A percentile compares a stretch with the other conserved stretches of the same genome.
Conservation (phyloP, 108 stramenopile species). For the Nitzschia sp. region DNA sequence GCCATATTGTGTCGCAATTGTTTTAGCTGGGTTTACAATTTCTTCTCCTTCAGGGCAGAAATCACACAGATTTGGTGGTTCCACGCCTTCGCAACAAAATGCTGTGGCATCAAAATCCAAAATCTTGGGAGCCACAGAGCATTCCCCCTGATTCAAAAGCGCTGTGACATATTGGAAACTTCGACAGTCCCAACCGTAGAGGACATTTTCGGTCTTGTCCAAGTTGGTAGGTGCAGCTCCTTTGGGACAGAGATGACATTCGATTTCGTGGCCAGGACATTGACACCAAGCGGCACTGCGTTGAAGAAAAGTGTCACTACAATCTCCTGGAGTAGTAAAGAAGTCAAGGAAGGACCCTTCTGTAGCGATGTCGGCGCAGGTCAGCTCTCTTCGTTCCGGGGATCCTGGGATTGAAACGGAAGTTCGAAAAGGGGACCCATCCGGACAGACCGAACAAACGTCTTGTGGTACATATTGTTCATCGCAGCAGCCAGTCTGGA, state of each 20-base stretch:
- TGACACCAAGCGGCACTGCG: conserved; percentile 22
- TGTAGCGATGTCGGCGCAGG: conserved; percentile 10
- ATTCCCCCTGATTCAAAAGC: conserved; percentile 6
- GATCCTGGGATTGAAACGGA: conserved; percentile 4
- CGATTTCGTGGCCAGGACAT: conserved; percentile 2
- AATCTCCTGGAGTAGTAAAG: conserved; percentile 14
- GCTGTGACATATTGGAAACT: conserved; percentile 13
- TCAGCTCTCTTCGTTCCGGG: not conserved
- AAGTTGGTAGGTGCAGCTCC: conserved; percentile 1
- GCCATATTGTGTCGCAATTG: conserved; percentile 1
- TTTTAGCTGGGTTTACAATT: not conserved
- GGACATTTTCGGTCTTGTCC: conserved; percentile 3
- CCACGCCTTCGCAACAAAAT: conserved; percentile 10
- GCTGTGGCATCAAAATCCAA: conserved; percentile 26
- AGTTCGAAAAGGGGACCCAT: conserved; percentile 10
- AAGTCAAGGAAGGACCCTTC: conserved; percentile 16
- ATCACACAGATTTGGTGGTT: conserved; percentile 10
- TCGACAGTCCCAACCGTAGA: conserved; percentile 19
- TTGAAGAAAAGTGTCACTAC: conserved; percentile 23
- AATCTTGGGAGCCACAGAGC: conserved; percentile 7
- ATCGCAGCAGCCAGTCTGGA: conserved; percentile 17
- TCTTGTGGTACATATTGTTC: conserved; percentile 9
- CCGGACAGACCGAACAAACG: conserved; percentile 19
- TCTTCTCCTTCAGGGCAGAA: conserved; percentile 10
- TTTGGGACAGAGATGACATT: conserved; percentile 18